Conservation (phyloP, 2,329 filamentous ascomycete genomes). For the Massarina eburnea region DNA sequence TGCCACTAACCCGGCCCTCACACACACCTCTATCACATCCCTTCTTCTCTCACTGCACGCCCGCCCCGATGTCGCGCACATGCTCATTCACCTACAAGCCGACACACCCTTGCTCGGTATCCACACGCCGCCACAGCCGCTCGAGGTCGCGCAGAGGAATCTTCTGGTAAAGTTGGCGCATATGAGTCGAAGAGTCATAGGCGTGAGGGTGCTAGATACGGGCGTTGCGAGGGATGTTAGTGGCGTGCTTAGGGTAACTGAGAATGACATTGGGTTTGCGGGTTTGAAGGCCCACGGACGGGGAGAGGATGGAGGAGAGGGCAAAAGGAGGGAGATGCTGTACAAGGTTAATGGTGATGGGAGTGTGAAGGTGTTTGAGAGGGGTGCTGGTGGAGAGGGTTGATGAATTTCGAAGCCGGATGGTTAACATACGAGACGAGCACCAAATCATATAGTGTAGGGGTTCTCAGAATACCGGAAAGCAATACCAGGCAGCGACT, state of each 20-base stretch:
- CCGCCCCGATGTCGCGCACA: constrained; percentile 62
- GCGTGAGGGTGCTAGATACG: constrained; percentile 77
- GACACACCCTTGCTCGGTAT: constrained; percentile 68
- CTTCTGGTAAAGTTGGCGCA: constrained; percentile 74
- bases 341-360: constrained; percentile 82
- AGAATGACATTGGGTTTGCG: constrained; percentile 36
- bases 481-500: too few relatives aligned
- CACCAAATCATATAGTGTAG: neutral
- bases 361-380: constrained; percentile 78
- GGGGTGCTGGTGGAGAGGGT: constrained; percentile 55
- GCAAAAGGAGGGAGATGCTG: constrained; percentile 68
- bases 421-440: neutral
- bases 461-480: too few relatives aligned
- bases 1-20: constrained; percentile 31
- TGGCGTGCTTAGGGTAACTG: constrained; percentile 78
- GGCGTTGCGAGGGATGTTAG: constrained; percentile 89
- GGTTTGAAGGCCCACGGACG: constrained; percentile 28
- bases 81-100: constrained; percentile 67
- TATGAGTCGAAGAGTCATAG: constrained; percentile 69
- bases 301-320: constrained; percentile 16
- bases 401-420: neutral
- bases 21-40: constrained; percentile 22
- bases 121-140: constrained; percentile 51
- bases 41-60: constrained; percentile 31
- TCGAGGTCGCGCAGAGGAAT: constrained; percentile 38